phyloP scores from a whole-genome alignment of 2,329 filamentous ascomycete genomes.

The Chrysosporium keratinophilum region DNA sequence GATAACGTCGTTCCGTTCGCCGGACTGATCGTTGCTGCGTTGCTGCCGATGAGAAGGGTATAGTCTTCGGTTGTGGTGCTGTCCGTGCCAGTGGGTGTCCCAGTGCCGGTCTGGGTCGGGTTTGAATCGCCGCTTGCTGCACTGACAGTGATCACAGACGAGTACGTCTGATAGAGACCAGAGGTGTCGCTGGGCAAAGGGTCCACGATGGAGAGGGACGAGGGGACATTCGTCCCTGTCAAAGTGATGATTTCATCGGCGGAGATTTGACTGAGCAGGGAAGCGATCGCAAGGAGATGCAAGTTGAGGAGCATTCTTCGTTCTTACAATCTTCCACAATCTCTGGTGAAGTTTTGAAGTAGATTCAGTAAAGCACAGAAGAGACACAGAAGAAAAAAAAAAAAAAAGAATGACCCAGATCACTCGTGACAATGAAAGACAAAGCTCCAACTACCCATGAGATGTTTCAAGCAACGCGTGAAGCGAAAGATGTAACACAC shows the following conservation, averaged over 20 bases:
- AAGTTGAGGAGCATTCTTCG: neutral
- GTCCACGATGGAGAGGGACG: conserved; percentile 8
- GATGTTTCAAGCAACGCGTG: too few species aligned
- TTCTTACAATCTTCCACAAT: too few species aligned
- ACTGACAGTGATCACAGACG: conserved; percentile 21
- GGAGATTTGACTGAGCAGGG: neutral
- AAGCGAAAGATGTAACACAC: too few species aligned
- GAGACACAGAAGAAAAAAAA: too few species aligned
- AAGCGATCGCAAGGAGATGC: neutral
- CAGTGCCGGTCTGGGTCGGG: conserved; percentile 19
- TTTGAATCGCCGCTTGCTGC: conserved; percentile 13
- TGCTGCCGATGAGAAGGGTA: conserved; percentile 32
- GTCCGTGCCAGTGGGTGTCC: conserved; percentile 16
- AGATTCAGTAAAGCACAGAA: neutral
- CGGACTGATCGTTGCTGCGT: conserved; percentile 19
- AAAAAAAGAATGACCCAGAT: too few species aligned
- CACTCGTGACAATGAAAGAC: too few species aligned
- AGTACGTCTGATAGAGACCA: conserved; percentile 21
- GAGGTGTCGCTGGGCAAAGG: conserved; percentile 17
- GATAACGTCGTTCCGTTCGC: conserved; percentile 34
- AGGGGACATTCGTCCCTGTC: conserved; percentile 12
- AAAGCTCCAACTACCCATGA: too few species aligned
- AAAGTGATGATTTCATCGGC: conserved; percentile 9
- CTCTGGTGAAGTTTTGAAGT: neutral
- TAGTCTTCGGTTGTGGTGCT: conserved; percentile 29